phyloP scores from a whole-genome alignment of 805 yeast species.

The Starmerella bombi region DNA sequence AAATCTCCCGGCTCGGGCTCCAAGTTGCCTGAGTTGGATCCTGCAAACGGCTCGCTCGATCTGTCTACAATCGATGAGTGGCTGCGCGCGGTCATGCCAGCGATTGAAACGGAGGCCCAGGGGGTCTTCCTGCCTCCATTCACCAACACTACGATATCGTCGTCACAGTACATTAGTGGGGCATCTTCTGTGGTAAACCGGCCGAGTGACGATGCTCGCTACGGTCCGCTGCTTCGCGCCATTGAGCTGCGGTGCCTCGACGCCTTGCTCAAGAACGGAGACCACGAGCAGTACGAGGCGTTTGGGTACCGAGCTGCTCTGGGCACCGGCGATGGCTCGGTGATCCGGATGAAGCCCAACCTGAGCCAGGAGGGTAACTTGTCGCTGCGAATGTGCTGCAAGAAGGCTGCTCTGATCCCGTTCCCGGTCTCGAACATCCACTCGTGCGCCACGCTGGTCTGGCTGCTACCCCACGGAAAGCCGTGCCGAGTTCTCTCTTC shows the following conservation, averaged over 20 bases:
- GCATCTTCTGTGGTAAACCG: background rate
- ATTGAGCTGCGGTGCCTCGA: conserved; percentile 14
- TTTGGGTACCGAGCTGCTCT: conserved; percentile 15
- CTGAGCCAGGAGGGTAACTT: conserved; percentile 16
- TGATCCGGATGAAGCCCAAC: conserved; percentile 14
- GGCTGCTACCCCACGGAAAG: conserved; percentile 21
- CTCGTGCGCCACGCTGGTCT: conserved; percentile 11
- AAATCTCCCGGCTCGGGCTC: background rate
- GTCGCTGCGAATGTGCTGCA: conserved; percentile 11
- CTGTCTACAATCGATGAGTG: background rate
- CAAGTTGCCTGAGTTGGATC: background rate
- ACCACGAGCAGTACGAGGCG: conserved; percentile 12
- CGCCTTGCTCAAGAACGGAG: conserved; percentile 13
- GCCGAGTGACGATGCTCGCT: conserved; percentile 5
- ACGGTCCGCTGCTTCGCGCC: conserved; percentile 17
- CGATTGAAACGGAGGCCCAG: conserved; percentile 5
- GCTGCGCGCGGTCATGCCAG: background rate
- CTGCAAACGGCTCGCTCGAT: background rate
- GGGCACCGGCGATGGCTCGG: conserved; percentile 13
- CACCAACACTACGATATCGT: background rate
- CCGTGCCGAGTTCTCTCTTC: conserved; percentile 11
- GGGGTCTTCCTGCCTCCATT: conserved; percentile 19
- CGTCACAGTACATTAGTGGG: too few species aligned
- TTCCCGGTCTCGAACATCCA: conserved; percentile 7
- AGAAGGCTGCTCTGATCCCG: conserved; percentile 12